phyloP scores from a whole-genome alignment of 495 filamentous ascomycete species.

The Lasiosphaeris hirsuta region DNA sequence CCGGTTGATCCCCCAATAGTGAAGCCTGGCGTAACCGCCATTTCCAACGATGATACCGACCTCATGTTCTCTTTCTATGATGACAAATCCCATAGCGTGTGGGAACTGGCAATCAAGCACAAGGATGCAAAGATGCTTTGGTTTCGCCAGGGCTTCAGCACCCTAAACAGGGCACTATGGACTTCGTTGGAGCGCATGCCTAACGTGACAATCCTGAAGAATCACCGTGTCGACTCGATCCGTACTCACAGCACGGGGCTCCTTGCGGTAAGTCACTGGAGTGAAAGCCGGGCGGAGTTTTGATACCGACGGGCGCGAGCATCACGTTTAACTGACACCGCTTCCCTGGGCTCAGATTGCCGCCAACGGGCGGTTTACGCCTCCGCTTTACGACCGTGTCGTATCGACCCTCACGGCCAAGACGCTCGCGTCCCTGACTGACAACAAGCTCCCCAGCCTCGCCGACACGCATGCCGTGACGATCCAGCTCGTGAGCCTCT shows the following conservation, averaged over 20 bases:
- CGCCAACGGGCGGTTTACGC: conserved; percentile 14
- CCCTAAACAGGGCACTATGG: conserved; percentile 48
- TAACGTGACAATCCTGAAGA: conserved; percentile 54
- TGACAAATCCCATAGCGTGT: no score
- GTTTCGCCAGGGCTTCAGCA: conserved; percentile 51
- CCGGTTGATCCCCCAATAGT: conserved; percentile 18
- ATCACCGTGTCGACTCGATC: conserved; percentile 38
- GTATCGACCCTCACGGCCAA: conserved; percentile 66
- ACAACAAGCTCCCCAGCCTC: conserved; percentile 48
- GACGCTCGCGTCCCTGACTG: conserved; percentile 43
- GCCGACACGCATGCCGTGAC: conserved; percentile 62
- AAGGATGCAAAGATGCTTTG: neutral
- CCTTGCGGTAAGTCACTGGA: neutral
- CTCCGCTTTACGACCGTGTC: conserved; percentile 54
- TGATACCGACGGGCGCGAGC: neutral
- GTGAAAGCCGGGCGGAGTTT: no score
- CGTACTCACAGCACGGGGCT: conserved; percentile 16
- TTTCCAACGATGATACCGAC: neutral
- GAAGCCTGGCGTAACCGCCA: no score
- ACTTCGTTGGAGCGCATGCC: conserved; percentile 39
- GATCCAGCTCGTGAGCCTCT: conserved; percentile 90
- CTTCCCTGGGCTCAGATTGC: neutral
- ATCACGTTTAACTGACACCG: conserved; percentile 12
- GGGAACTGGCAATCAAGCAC: neutral
- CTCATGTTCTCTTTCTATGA: neutral